Evolutionary conservation across 441 rosid species (phyloP), one percentile per base, ranked within the genome.

Genomic region (Populus hybrid): DNA sequence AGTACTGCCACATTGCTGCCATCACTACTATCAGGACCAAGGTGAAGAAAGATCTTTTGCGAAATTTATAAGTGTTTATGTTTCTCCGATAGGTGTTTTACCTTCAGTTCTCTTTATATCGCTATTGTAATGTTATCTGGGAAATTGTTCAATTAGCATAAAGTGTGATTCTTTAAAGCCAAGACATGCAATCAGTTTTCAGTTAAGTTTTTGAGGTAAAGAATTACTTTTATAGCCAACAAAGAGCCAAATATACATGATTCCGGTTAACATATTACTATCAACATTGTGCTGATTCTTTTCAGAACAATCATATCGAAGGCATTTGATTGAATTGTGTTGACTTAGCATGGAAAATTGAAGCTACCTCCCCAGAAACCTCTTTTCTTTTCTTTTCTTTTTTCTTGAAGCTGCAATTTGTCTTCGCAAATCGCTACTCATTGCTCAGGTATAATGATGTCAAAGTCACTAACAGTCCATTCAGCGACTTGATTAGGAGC

Each of bases 381-480:
- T 8, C 67, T 59, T 16, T 23, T 34, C 36, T 34, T 34, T 34
- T 70, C 40, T 28, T 40, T 57, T 80, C 63, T 1, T 28, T 28
- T 3, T 28, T 28, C 76, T 34, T 11, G 32, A 77, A 81, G 20
- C 77, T 72, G 3, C 10, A 30, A 5, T 59, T 18, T 73, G 9
- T 24, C 30, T 4, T 6, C 1, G 10, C 38, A 14, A 42, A 24
- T 32, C 6, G 57, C 57, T 0, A 14, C 57, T 83, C 78, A 73
- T 77, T 78, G 65, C 24, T 77, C 83, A 35, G 87, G 84, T 61
- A 90, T 73, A 72, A 90, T 69, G 71, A 91, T 86, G 65, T 93
- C 89, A 67, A 93, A 93, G 73, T 91, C 90, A 80, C 83, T 78
- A 10, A 89, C 88, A 10, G 82, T 90, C 97, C 97, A 93, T 81